Base-by-base conservation (phyloP, 768 basidiomycete species). In the Lactarius hatsudake region DNA sequence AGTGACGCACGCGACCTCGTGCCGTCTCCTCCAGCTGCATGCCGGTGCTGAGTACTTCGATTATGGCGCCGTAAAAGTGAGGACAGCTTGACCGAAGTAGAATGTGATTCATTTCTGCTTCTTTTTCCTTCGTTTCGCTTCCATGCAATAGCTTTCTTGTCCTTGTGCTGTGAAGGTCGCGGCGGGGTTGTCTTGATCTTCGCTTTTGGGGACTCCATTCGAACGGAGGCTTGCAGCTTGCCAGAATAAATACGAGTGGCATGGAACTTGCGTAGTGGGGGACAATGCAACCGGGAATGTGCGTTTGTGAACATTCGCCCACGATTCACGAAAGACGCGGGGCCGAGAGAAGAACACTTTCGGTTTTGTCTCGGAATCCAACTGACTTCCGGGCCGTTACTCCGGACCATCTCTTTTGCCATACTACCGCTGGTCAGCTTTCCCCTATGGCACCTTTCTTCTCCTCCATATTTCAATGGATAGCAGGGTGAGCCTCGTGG, bases 381-480 rank as follows among this genome's bases (percentile, higher is more conserved):
- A 26, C 51, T n/a, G 51, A 53, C 12, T 53, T 26, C 26, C 51
- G 51, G 51, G 23, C 48, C 51, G 51, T 13, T 15, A 3, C 51
- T 53, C 51, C 23, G 51, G 23, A 26, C 51, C 51, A 53, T 53
- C 51, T 23, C 48, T 48, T 5, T 6, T 13, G 8, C 18, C 18
- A 45, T 20, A 20, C 51, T 26, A 26, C 51, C 32, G 56, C 56
- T 23, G 8, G 30, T 3, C 12, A 23, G 20, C 26, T 5, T 55
- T 55, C 30, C 30, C 12, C 7, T 36, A 71, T 69, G 68, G 56
- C 65, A 42, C 36, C 53, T n/a, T 65, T 71, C 58, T 70, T 71
- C 61, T 34, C 82, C 8, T 82, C 84, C 20, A 55, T 87, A n/a
- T 73, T 87, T 54, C 76, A 83, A 63, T 89, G 87, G 87, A 76